Base-by-base conservation (phyloP, 140 eudicot genomes). In the Ambrosia hybrid region DNA sequence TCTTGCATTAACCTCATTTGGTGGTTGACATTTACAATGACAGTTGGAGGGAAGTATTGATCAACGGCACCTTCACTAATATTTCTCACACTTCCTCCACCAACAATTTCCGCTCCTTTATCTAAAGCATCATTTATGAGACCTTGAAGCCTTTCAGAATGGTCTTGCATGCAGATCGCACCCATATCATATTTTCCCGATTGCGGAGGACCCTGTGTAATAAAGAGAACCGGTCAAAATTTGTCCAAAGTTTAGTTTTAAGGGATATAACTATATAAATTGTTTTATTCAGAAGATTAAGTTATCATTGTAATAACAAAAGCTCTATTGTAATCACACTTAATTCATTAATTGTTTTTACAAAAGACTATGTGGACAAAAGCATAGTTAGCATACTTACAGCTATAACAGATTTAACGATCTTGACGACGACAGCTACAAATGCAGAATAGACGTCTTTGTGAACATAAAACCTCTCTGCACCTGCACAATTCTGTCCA, bases 401-500 rank as follows among this genome's bases (percentile, higher is more conserved):
- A 67, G 96, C 97, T 71, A 90, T 86, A 55, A 94, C 92, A 71
- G 97, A 84, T 80, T 94, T 94, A 52, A 94, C 99, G 26, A 90
- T 94, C 81, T 85, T 86, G 73, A 85, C 97, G 33, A 94, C 88
- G 83, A 84, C 96, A 65, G 91, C 91, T 79, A 90, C 91, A 80
- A 94, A 94, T 51, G 87, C 65, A 65, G 92, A 43, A 71, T 94
- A 84, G 57, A 94, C 30, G 68, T 90, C 95, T 60, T 80, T 85
- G 68, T 94, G 99, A 68, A 94, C 97, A 83, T 94, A 94, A 75
- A 88, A 94, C 75, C 99, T 79, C 88, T 94, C 99, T 56, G 99
- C 99, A 12, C 99, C 99, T 38, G 99, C 99, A 72, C 99, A 94
- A 61, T 94, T 94, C 68, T 94, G 99, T 12, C 99, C 97, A 67